Evolutionary conservation across 2,329 filamentous ascomycete genomes (phyloP), one percentile per base, ranked within the genome.

Genomic region (Neonectria hederae): DNA sequence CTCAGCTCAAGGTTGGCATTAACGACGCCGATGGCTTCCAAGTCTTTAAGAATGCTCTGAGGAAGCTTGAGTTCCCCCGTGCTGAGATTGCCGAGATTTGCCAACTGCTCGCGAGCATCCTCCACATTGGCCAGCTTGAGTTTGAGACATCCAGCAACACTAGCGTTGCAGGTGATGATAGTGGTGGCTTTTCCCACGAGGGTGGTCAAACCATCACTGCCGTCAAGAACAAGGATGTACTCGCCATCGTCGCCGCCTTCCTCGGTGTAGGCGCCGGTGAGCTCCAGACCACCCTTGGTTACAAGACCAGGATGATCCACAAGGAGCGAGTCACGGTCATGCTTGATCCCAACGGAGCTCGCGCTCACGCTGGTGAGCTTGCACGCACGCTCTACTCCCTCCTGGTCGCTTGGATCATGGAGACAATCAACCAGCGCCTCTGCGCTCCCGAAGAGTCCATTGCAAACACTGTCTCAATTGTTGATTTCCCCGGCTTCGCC

Each of bases 261-360:
- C 83, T 99, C 2, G 96, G 96, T 51, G 91, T 99, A 7, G 88
- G 89, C 72, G 87, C 91, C 10, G 84, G 88, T 53, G 93, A 97
- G 65, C 84, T 99, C 6, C 94, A 99, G 80, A 90, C 87, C 42
- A 97, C 93, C 30, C 84, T 99, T 62, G 93, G 94, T 3, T 97
- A 97, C 84, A 97, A 97, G 82, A 98, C 94, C 21, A 97, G 97
- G 84, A 97, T 96, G 71, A 90, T 99, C 61, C 92, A 97, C 76
- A 92, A 94, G 68, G 96, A 99, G 83, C 91, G 96, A 59, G 96
- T 99, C n/a, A 99, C 96, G 0, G 92, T 99, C 69, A 97, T 99
- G 94, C 87, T 99, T 35, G 96, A 99, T 75, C 93, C 95, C 7
- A 90, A 89, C 62, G 96, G 96, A 42, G 96, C 96, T 49, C 90